Evolutionary conservation across 108 stramenopile species (phyloP).

Genomic region (Cyclotella baltica): DNA sequence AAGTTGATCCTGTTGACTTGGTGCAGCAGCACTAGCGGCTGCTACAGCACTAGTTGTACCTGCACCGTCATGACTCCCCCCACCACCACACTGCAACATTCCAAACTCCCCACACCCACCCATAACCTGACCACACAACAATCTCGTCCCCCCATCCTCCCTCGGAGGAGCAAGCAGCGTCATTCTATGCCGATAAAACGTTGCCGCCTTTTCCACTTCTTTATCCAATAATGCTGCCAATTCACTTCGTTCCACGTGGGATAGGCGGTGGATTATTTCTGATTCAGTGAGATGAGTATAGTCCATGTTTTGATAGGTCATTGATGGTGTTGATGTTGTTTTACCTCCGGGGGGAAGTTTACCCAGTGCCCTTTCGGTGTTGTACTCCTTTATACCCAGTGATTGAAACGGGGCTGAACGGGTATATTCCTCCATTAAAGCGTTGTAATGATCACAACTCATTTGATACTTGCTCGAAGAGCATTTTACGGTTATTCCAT

Average conservation of each 20-base stretch:
- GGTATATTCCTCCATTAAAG: neutral
- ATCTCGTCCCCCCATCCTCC: conserved; percentile 25
- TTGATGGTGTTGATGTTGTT: neutral
- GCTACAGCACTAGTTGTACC: too few species aligned
- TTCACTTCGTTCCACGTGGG: conserved; percentile 37
- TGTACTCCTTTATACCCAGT: neutral
- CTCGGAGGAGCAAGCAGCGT: conserved; percentile 26
- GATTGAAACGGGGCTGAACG: neutral
- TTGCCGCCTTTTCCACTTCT: conserved; percentile 35
- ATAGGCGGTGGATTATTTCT: conserved; percentile 23
- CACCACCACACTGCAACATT: neutral
- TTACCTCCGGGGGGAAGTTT: neutral
- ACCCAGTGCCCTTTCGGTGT: neutral
- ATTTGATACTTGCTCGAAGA: neutral
- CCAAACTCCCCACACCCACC: neutral
- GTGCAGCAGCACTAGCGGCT: too few species aligned
- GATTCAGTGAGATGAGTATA: conserved; percentile 6
- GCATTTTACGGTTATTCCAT: neutral
- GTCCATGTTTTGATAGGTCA: conserved; percentile 1
- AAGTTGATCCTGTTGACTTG: too few species aligned
- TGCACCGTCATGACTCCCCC: neutral
- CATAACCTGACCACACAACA: neutral
- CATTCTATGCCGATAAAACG: conserved; percentile 31
- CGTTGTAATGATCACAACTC: neutral
- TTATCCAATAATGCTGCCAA: conserved; percentile 25